These are phyloP conservation scores for Psilocybe sp. DNA, from an alignment of 768 basidiomycete species.

Conservation along the genomic window DNA sequence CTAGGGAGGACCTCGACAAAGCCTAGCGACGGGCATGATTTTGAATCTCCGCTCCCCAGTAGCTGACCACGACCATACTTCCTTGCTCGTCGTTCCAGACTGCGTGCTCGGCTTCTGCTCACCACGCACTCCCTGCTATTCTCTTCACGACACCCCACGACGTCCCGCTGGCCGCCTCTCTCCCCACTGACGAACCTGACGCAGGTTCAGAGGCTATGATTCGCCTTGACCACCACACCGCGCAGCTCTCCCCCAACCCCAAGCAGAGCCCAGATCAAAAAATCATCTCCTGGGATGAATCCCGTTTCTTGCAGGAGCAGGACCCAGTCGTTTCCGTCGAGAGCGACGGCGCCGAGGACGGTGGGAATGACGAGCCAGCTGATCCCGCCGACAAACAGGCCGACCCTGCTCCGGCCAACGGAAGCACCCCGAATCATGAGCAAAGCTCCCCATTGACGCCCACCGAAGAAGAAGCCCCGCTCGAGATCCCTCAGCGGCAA, in stretches of 20 bases:
- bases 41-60: too few relatives aligned
- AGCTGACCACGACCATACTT: too few relatives aligned
- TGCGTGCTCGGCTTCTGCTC: too few relatives aligned
- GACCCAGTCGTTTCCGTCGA: background rate
- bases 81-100: too few relatives aligned
- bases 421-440: constrained; percentile 30
- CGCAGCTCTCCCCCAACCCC: constrained; percentile 5
- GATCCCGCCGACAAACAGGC: constrained; percentile 17
- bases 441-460: constrained; percentile 59
- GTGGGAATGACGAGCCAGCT: constrained; percentile 14
- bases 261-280: constrained; percentile 11
- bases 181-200: constrained; percentile 12
- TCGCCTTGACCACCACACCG: constrained; percentile 18
- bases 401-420: constrained; percentile 17
- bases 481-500: constrained; percentile 30
- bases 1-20: too few relatives aligned
- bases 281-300: constrained; percentile 9
- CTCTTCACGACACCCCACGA: background rate
- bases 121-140: background rate
- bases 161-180: constrained; percentile 3
- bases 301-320: constrained; percentile 1
- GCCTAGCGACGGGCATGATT: too few relatives aligned
- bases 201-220: constrained; percentile 25
- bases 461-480: constrained; percentile 31
- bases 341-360: background rate